phyloP scores from a whole-genome alignment of 2,329 filamentous ascomycete species.

The Penicillium sp. region DNA sequence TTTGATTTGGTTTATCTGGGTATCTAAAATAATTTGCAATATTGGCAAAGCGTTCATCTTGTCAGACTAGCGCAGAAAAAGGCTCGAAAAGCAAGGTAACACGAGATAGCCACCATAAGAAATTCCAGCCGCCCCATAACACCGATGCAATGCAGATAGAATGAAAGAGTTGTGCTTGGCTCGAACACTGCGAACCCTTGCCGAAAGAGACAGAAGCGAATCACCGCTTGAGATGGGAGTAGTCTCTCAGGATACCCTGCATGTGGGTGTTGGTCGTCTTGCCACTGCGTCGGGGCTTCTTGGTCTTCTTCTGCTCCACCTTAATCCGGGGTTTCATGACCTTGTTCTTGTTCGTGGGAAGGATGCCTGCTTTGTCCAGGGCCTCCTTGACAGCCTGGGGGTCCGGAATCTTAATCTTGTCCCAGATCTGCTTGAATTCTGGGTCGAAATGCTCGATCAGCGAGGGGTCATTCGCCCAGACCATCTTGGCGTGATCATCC shows the following conservation, averaged over 20 bases:
- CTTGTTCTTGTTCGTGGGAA: constrained; percentile 82
- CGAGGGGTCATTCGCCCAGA: constrained; percentile 87
- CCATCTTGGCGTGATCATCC: constrained; percentile 81
- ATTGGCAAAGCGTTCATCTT: neutral
- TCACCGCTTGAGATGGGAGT: constrained; percentile 56
- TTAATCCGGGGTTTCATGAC: constrained; percentile 63
- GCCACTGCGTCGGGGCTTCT: constrained; percentile 74
- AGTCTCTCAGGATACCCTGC: constrained; percentile 80
- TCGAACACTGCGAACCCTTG: neutral
- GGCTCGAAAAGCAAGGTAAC: neutral
- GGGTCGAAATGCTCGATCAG: constrained; percentile 76
- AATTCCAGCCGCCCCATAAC: constrained; percentile 13
- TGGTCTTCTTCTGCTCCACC: constrained; percentile 71
- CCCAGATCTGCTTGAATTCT: constrained; percentile 85
- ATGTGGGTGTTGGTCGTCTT: constrained; percentile 91
- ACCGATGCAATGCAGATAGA: constrained; percentile 32
- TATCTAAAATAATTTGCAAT: neutral
- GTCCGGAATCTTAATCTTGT: constrained; percentile 76
- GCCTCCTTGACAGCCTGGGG: constrained; percentile 78
- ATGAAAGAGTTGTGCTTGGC: neutral
- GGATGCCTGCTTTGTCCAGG: constrained; percentile 77
- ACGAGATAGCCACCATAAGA: neutral
- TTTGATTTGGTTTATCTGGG: neutral
- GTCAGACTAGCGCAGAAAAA: neutral
- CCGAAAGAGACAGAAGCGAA: neutral